Conservation (phyloP, 768 basidiomycete genomes). For the Boletus tylopilopsis region DNA sequence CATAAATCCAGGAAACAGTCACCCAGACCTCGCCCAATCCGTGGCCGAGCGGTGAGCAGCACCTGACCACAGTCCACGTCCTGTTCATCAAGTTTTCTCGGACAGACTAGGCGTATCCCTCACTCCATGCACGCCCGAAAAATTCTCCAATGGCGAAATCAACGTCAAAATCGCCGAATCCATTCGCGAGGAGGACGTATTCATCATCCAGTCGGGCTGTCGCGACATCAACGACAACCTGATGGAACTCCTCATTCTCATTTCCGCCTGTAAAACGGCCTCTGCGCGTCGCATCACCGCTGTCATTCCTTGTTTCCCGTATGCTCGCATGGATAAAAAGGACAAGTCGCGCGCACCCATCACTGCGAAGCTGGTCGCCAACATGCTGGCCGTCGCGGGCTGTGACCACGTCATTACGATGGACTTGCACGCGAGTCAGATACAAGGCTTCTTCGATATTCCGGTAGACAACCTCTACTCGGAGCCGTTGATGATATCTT, state of each 20-base stretch:
- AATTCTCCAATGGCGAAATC: conserved; percentile 94
- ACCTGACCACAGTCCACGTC: conserved; percentile 43
- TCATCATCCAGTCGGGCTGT: conserved; percentile 93
- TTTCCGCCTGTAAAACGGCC: conserved; percentile 96
- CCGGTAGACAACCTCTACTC: conserved; percentile 97
- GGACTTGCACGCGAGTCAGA: conserved; percentile 96
- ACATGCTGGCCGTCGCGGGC: conserved; percentile 95
- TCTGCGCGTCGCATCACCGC: conserved; percentile 95
- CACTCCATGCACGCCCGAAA: conserved; percentile 79
- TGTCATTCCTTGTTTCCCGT: conserved; percentile 97
- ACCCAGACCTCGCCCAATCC: conserved; percentile 92
- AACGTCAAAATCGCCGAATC: conserved; percentile 94
- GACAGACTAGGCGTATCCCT: conserved; percentile 86
- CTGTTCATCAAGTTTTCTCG: conserved; percentile 49
- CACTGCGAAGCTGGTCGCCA: conserved; percentile 96
- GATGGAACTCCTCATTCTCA: conserved; percentile 98
- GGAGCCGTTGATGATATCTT: conserved; percentile 91
- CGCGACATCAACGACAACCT: conserved; percentile 92
- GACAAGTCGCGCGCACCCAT: conserved; percentile 95
- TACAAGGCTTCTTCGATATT: conserved; percentile 98
- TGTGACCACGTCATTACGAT: conserved; percentile 99
- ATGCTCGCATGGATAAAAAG: conserved; percentile 97
- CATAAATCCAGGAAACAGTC: conserved; percentile 79
- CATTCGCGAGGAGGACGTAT: conserved; percentile 96
- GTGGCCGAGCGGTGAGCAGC: conserved; percentile 95